These are phyloP conservation scores for Penicillium hesseltinei DNA, from an alignment of 2,329 filamentous ascomycete genomes.

Conservation along the genomic window DNA sequence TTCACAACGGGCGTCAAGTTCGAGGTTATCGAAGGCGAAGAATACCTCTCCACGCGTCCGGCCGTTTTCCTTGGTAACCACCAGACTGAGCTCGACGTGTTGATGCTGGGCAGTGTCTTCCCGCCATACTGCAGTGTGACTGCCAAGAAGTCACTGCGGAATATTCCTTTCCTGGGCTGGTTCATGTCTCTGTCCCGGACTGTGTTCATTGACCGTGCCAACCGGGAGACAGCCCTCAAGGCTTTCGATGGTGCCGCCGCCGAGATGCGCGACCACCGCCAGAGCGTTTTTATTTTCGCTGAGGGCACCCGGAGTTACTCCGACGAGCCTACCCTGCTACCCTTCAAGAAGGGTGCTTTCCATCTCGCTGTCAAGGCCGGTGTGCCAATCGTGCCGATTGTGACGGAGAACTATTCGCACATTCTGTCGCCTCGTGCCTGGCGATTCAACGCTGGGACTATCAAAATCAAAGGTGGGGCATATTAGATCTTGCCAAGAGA, in stretches of 20 bases:
- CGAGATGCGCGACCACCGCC: conserved; percentile 69
- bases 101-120: conserved; percentile 86
- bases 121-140: conserved; percentile 90
- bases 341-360: conserved; percentile 99
- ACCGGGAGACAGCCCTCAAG: conserved; percentile 74
- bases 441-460: conserved; percentile 65
- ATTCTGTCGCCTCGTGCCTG: conserved; percentile 63
- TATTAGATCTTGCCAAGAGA: neutral
- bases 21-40: conserved; percentile 63
- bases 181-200: conserved; percentile 87
- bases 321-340: conserved; percentile 73
- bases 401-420: conserved; percentile 76
- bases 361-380: conserved; percentile 92
- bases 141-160: conserved; percentile 80
- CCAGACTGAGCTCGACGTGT: conserved; percentile 91
- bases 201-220: conserved; percentile 92
- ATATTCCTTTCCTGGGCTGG: conserved; percentile 83
- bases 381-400: conserved; percentile 86
- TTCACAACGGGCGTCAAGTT: conserved; percentile 75
- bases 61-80: conserved; percentile 94
- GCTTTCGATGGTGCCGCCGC: conserved; percentile 80
- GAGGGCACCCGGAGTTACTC: conserved; percentile 93
- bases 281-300: conserved; percentile 58
- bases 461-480: conserved; percentile 70
- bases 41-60: conserved; percentile 67